These are phyloP conservation scores for Suillus fuscotomentosus DNA, from an alignment of 768 basidiomycete species.

Conservation along the genomic window DNA sequence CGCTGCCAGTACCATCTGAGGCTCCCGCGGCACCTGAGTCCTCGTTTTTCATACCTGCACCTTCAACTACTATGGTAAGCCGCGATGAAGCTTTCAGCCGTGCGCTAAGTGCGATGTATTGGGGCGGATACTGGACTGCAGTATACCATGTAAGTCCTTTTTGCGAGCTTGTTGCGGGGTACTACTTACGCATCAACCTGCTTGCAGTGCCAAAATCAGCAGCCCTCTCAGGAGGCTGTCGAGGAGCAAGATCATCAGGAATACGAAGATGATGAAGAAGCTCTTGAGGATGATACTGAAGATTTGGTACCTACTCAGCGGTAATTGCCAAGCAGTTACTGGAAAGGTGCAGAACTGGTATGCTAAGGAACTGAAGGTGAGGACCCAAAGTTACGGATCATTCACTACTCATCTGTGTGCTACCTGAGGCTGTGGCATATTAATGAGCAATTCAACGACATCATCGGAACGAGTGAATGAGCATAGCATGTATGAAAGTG, in stretches of 20 bases:
- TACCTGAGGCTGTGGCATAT: background rate
- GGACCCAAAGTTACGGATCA: background rate
- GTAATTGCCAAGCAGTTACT: constrained; percentile 11
- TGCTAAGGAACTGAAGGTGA: background rate
- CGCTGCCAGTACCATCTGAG: constrained; percentile 40
- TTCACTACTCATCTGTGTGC: background rate
- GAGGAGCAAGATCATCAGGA: constrained; percentile 29
- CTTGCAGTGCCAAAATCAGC: constrained; percentile 33
- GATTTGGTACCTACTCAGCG: constrained; percentile 29
- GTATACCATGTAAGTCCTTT: constrained; percentile 65
- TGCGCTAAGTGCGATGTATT: constrained; percentile 80
- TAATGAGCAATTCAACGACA: background rate
- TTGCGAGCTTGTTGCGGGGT: background rate
- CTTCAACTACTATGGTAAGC: constrained; percentile 41
- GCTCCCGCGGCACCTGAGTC: constrained; percentile 13
- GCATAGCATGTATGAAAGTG: background rate
- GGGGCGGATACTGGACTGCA: constrained; percentile 87
- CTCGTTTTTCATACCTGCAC: constrained; percentile 30
- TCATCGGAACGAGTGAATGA: background rate
- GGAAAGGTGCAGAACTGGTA: background rate
- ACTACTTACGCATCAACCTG: constrained; percentile 5
- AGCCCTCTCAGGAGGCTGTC: constrained; percentile 10
- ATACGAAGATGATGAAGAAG: constrained; percentile 25
- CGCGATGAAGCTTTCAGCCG: constrained; percentile 77
- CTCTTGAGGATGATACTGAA: constrained; percentile 22